phyloP scores from a whole-genome alignment of 345 rosid species.

The Euphorbia pulcherrima region DNA sequence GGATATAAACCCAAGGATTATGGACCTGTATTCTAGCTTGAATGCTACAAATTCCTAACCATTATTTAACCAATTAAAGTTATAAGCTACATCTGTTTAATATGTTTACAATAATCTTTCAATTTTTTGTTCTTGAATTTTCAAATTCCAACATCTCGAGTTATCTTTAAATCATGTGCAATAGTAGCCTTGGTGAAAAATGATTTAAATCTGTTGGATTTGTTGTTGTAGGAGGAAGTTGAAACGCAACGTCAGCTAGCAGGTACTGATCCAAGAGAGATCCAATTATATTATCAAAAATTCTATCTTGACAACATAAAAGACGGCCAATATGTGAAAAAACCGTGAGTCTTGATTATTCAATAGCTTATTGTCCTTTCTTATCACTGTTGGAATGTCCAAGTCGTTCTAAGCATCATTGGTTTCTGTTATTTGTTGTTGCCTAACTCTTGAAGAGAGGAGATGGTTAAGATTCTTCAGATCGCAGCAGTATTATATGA shows the following conservation, averaged over 20 bases:
- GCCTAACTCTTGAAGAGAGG: conserved; percentile 61
- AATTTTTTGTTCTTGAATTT: neutral
- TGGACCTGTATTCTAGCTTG: neutral
- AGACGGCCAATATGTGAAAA: conserved; percentile 53
- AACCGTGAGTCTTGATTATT: conserved; percentile 57
- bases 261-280: conserved; percentile 55
- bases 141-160: neutral
- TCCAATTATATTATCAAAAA: conserved; percentile 60
- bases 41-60: neutral
- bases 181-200: neutral
- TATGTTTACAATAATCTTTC: neutral
- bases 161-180: neutral
- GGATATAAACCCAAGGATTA: neutral
- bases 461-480: conserved; percentile 81
- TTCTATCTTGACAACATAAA: conserved; percentile 55
- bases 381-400: conserved; percentile 1
- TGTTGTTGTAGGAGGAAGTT: conserved; percentile 54
- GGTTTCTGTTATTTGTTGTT: conserved; percentile 16
- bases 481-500: conserved; percentile 85
- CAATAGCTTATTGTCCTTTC: neutral
- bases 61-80: neutral
- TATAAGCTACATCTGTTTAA: neutral
- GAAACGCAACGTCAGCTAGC: conserved; percentile 42
- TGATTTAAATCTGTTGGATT: conserved; percentile 4
- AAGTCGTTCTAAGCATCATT: conserved; percentile 13